These are phyloP conservation scores for Penicillium italicum DNA, from an alignment of 2,329 filamentous ascomycete genomes.

Conservation along the genomic window DNA sequence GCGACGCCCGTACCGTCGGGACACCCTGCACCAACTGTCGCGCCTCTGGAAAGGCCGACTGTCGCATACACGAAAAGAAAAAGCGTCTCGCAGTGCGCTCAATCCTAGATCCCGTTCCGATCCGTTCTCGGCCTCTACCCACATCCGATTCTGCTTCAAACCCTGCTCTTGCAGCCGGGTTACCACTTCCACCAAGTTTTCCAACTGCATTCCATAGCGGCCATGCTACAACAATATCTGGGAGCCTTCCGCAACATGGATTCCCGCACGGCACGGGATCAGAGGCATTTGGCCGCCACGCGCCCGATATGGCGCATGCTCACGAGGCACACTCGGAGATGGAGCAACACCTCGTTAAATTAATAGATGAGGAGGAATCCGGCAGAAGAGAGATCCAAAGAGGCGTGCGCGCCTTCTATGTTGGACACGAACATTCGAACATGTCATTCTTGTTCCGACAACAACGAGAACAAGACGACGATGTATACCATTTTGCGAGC, in stretches of 20 bases:
- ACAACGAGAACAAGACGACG: slow-evolving; percentile 42
- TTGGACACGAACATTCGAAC: slow-evolving; percentile 56
- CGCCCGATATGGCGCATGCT: slow-evolving; percentile 32
- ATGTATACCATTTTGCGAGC: slow-evolving; percentile 45
- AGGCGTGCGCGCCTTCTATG: slow-evolving; percentile 51
- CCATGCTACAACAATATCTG: slow-evolving; percentile 17
- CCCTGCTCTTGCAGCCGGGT: slow-evolving; percentile 17
- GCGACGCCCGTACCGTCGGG: slow-evolving; percentile 49
- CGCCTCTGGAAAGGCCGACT: slow-evolving; percentile 42
- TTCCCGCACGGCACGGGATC: slow-evolving; percentile 18
- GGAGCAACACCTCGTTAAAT: slow-evolving; percentile 49
- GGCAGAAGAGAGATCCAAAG: slow-evolving; percentile 47
- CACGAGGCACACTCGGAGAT: slow-evolving; percentile 42
- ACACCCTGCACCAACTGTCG: slow-evolving; percentile 50
- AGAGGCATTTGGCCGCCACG: slow-evolving; percentile 25
- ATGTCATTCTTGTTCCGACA: slow-evolving; percentile 55
- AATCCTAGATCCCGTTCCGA: slow-evolving; percentile 46
- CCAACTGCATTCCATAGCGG: slow-evolving; percentile 26
- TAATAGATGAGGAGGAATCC: slow-evolving; percentile 50
- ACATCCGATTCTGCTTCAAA: slow-evolving; percentile 24
- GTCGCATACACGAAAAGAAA: slow-evolving; percentile 51
- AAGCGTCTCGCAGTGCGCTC: slow-evolving; percentile 44
- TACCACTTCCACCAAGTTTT: slow-evolving; percentile 24
- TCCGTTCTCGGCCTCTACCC: slow-evolving; percentile 41
- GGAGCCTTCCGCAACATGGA: slow-evolving; percentile 18